Evolutionary conservation across 2,329 filamentous ascomycete species (phyloP).

Genomic region (Verticillium dahliae): DNA sequence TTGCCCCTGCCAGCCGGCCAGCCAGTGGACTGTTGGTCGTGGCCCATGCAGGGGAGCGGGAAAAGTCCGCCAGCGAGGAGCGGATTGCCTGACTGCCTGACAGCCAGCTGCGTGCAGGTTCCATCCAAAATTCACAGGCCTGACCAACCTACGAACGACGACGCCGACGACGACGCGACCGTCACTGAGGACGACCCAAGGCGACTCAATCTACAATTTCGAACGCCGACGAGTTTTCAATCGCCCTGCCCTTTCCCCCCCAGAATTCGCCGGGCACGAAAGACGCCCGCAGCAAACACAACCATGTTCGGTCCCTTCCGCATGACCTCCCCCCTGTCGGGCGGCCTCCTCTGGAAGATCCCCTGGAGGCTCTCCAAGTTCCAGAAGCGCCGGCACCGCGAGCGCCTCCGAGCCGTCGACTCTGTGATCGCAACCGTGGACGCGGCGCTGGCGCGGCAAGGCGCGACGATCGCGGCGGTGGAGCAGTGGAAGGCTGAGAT

Average conservation of each 20-base stretch:
- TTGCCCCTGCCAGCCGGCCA: not conserved
- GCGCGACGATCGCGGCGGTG: constrained; percentile 67
- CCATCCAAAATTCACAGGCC: constrained; percentile 10
- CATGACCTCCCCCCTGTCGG: constrained; percentile 66
- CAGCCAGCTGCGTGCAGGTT: not conserved
- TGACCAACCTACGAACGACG: not conserved
- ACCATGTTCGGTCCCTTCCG: constrained; percentile 80
- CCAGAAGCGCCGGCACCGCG: constrained; percentile 82
- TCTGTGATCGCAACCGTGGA: constrained; percentile 78
- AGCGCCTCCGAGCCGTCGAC: constrained; percentile 80
- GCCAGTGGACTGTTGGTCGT: too few species aligned
- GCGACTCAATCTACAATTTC: not conserved
- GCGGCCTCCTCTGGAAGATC: constrained; percentile 91
- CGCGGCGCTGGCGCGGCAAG: constrained; percentile 66
- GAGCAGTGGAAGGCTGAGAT: constrained; percentile 93
- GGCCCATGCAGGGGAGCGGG: constrained; percentile 1
- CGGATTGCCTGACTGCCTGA: not conserved
- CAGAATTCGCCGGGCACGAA: not conserved
- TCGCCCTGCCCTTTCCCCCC: not conserved
- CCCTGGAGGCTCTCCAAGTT: constrained; percentile 91
- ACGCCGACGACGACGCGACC: not conserved
- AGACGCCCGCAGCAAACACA: not conserved
- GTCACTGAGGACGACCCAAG: not conserved
- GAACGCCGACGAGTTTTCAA: not conserved
- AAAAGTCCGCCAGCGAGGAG: constrained; percentile 5